Conservation (phyloP, 306 rosid species). For the Cucurbita maxima region DNA sequence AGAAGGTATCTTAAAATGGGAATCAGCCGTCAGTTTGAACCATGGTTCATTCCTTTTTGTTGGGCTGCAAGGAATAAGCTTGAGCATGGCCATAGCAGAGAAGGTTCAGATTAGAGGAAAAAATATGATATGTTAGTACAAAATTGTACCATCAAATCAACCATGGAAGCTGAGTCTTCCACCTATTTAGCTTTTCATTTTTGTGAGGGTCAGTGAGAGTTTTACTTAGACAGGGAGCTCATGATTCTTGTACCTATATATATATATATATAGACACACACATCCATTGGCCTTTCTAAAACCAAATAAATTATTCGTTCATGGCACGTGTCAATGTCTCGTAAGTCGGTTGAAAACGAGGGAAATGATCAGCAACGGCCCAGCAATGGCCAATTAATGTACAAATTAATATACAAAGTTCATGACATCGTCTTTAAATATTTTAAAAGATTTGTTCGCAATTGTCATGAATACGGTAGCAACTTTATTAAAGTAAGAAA, state of each 20-base stretch:
- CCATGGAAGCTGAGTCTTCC: background rate
- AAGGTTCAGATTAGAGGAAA: background rate
- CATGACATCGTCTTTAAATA: no score
- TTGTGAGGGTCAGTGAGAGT: background rate
- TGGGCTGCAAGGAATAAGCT: background rate
- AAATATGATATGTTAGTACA: background rate
- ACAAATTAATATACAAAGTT: no score
- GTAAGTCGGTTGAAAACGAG: no score
- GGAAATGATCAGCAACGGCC: no score
- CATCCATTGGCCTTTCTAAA: background rate
- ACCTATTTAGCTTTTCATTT: background rate
- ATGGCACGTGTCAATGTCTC: no score
- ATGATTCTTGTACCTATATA: background rate
- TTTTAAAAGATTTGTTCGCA: no score
- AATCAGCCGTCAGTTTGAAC: background rate
- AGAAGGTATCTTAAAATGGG: background rate
- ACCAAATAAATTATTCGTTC: background rate
- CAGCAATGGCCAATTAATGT: no score
- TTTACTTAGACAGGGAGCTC: background rate
- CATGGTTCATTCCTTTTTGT: constrained; percentile 1
- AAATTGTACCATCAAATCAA: background rate
- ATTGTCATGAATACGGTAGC: no score
- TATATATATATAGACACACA: background rate
- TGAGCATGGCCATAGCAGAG: background rate
- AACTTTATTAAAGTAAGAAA: no score